Base-by-base conservation (phyloP, 2,329 filamentous ascomycete genomes). In the Diplodia seriata region DNA sequence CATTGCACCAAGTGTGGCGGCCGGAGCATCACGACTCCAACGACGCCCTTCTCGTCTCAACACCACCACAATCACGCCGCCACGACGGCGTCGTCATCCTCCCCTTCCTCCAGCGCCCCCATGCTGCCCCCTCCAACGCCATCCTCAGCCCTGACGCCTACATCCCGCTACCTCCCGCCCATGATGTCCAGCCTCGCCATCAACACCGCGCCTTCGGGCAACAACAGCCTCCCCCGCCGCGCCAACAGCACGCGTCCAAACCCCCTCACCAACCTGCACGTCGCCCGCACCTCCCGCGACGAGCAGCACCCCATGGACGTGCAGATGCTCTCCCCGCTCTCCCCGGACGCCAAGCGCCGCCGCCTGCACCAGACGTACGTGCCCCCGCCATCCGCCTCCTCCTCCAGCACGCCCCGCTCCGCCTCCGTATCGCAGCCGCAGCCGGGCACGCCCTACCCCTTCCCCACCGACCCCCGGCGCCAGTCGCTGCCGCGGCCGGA, bases 1-100 rank as follows among this genome's bases (percentile, higher is more conserved):
- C 80, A 86, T 71, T 94, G 91, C 75, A 82, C 84, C 40, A 92
- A 89, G 82, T 94, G 91, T 72, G 89, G 90, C 69, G 91, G 91
- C 14, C 84, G 88, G 12, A 88, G 85, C 74, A 88, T 90, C 73
- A 85, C 85, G 63, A 87, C 87, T 6, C 87, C 89, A 0, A 83
- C 84, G 49, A 89, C 88, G 9, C 87, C 88, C 0, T 85, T 78
- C 57, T 6, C 38, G 3, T 47, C 63, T 7, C 59, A 36, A 20
- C 18, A 33, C 74, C 6, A 86, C 70, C 81, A 81, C 53, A 77
- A 77, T 65, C 61, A 68, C 76, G 78, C 68, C 72, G 36, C 89
- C 0, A 83, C 84, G 51, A 89, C 88, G 11, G 87, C 88, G 0
- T 85, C 77, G 8, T 12, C 18, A 38, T 14, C 64, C 15, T 20